Evolutionary conservation across 305 asterid species (phyloP).

Genomic region (Fraxinus velutina): DNA sequence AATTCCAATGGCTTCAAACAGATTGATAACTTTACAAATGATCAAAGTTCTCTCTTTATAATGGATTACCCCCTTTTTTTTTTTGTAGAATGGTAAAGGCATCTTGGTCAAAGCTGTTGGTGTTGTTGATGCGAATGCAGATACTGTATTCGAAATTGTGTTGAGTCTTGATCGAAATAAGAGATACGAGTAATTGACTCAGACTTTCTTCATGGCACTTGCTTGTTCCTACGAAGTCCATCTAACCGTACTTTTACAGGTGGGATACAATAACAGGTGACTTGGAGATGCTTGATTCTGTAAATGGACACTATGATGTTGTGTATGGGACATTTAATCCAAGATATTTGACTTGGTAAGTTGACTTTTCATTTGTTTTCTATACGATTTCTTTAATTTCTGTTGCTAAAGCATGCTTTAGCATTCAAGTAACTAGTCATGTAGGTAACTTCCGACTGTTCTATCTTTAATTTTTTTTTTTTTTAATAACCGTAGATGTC

Average conservation of each 20-base stretch:
- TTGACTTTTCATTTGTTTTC: constrained; percentile 20
- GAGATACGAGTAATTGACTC: constrained; percentile 81
- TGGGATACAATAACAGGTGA: constrained; percentile 96
- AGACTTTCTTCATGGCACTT: constrained; percentile 16
- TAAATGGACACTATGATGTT: constrained; percentile 82
- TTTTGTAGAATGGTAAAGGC: constrained; percentile 70
- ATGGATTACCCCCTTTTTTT: neutral
- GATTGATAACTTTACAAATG: neutral
- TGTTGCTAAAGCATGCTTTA: constrained; percentile 21
- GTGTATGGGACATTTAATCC: constrained; percentile 88
- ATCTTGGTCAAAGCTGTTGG: constrained; percentile 92
- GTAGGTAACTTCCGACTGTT: neutral
- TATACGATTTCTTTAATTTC: constrained; percentile 14
- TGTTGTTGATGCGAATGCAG: constrained; percentile 90
- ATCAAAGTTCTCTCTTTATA: constrained; percentile 8
- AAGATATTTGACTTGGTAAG: constrained; percentile 73
- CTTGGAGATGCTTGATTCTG: constrained; percentile 79
- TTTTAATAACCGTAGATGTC: too few relatives aligned
- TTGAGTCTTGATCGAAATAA: constrained; percentile 65
- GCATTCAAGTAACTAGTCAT: neutral
- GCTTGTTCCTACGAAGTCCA: constrained; percentile 23
- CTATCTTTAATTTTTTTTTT: neutral
- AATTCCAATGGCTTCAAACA: constrained; percentile 14
- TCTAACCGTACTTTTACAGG: constrained; percentile 56
- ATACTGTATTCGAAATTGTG: constrained; percentile 83